Evolutionary conservation across 768 basidiomycete genomes (phyloP).

Genomic region (Sarcodon sp.): DNA sequence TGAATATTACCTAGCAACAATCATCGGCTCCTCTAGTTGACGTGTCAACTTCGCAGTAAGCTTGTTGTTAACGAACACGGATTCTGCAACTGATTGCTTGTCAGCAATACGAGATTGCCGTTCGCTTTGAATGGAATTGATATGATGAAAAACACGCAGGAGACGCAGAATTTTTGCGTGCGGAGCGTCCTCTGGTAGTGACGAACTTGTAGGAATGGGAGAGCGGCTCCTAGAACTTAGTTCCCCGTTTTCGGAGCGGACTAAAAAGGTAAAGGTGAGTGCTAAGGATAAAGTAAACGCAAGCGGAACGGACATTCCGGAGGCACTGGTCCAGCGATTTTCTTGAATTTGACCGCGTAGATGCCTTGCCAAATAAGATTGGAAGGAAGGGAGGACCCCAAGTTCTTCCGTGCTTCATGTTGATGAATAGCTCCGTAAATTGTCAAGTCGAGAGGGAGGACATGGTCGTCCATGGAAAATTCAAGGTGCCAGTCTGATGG

Average conservation of each 20-base stretch:
- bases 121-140: constrained; percentile 67
- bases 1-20: constrained; percentile 82
- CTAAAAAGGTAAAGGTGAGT: constrained; percentile 5
- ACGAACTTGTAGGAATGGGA: constrained; percentile 58
- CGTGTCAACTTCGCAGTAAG: constrained; percentile 94
- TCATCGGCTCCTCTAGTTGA: constrained; percentile 97
- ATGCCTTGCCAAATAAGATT: constrained; percentile 83
- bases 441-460: constrained; percentile 77
- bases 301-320: constrained; percentile 37
- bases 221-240: constrained; percentile 38
- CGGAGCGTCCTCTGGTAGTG: constrained; percentile 71
- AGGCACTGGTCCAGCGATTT: constrained; percentile 73
- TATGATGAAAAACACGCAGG: constrained; percentile 72
- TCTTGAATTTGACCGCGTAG: constrained; percentile 88
- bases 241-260: constrained; percentile 30
- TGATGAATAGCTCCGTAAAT: constrained; percentile 96
- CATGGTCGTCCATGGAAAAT: constrained; percentile 86
- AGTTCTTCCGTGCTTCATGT: constrained; percentile 71
- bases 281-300: background rate
- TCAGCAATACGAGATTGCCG: constrained; percentile 35
- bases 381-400: constrained; percentile 39
- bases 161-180: constrained; percentile 87
- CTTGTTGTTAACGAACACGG: constrained; percentile 95
- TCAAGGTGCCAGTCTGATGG: constrained; percentile 96
- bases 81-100: constrained; percentile 55